phyloP scores from a whole-genome alignment of 1,284 basidiomycete genomes.

The Hortiboletus rubellus region DNA sequence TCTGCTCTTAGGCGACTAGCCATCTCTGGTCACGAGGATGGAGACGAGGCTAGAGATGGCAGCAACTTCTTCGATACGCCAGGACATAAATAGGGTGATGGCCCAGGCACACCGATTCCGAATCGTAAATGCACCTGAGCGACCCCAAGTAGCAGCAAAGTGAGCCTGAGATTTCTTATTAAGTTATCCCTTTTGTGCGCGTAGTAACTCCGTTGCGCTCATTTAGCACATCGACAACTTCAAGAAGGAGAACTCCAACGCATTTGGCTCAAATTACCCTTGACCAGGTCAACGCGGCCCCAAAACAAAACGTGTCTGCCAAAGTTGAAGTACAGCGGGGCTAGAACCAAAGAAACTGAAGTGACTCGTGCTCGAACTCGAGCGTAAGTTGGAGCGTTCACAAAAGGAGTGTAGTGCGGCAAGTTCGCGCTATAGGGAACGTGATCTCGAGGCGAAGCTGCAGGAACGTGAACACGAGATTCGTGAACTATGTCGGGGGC shows the following conservation, averaged over 20 bases:
- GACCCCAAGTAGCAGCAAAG: conserved; percentile 51
- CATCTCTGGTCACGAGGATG: conserved; percentile 38
- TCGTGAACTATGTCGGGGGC: conserved; percentile 56
- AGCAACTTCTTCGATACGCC: conserved; percentile 55
- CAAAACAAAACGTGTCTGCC: conserved; percentile 92
- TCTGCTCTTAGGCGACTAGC: conserved; percentile 29
- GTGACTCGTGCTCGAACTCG: conserved; percentile 82
- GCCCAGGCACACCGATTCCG: conserved; percentile 48
- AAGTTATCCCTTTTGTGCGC: neutral
- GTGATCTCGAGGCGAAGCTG: conserved; percentile 68
- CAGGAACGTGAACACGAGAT: conserved; percentile 70
- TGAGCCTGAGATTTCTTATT: conserved; percentile 58
- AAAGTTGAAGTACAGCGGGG: conserved; percentile 94
- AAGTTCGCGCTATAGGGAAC: conserved; percentile 57
- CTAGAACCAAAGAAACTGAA: conserved; percentile 92
- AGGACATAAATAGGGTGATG: conserved; percentile 53
- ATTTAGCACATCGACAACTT: conserved; percentile 85
- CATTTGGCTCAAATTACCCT: conserved; percentile 85
- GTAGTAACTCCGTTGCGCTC: neutral
- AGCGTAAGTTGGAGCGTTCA: conserved; percentile 74
- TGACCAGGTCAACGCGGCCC: conserved; percentile 86
- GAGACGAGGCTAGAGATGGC: conserved; percentile 41
- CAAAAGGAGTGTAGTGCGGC: conserved; percentile 54
- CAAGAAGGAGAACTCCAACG: conserved; percentile 93
- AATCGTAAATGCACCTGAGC: conserved; percentile 45